phyloP scores from a whole-genome alignment of 805 yeast genomes.

The Monosporozyma yasuniensis region DNA sequence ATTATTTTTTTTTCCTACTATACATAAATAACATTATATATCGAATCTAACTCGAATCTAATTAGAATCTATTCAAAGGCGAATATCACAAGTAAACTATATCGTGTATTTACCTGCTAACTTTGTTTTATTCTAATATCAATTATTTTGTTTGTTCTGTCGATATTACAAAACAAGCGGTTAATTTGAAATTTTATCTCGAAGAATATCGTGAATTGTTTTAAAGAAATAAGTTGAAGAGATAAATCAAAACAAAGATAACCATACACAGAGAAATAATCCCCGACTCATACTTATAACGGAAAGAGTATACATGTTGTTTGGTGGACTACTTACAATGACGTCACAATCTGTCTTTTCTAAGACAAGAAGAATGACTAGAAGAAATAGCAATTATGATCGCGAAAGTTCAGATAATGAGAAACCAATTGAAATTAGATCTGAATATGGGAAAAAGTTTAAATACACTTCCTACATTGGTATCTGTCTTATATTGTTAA shows the following conservation, averaged over 20 bases:
- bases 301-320: neutral
- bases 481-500: constrained; percentile 9
- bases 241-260: neutral
- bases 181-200: neutral
- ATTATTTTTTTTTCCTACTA: neutral
- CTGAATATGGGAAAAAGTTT: constrained; percentile 1
- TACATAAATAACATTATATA: neutral
- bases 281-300: neutral
- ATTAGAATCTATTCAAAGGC: too few species aligned
- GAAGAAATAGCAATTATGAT: neutral
- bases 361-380: neutral
- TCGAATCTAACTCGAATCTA: too few species aligned
- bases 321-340: neutral
- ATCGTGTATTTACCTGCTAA: neutral
- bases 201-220: neutral
- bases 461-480: constrained; percentile 12
- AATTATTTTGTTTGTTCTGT: neutral
- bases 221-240: neutral
- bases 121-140: neutral
- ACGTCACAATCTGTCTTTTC: neutral
- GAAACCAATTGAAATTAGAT: neutral
- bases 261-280: neutral
- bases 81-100: neutral
- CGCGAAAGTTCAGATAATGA: neutral
- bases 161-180: neutral